phyloP scores from a whole-genome alignment of 768 basidiomycete genomes.

The Phylloporus arenicola region DNA sequence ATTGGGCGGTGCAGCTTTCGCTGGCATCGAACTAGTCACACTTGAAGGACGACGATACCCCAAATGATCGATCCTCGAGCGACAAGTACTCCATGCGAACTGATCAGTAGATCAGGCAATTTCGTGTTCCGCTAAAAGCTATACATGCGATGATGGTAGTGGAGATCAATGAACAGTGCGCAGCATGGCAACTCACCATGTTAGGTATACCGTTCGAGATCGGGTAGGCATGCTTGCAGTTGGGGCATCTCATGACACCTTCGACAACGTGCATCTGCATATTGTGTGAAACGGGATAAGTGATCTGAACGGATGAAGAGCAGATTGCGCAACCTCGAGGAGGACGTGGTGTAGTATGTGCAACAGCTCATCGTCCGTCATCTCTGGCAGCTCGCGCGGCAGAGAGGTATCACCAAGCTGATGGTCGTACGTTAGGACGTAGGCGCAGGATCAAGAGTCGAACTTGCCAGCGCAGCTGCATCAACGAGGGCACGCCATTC shows the following conservation, averaged over 20 bases:
- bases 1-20: too few relatives aligned
- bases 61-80: background rate
- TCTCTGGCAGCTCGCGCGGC: conserved; percentile 67
- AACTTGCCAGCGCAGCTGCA: conserved; percentile 69
- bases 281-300: background rate
- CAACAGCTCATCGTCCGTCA: conserved; percentile 78
- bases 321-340: conserved; percentile 61
- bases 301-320: background rate
- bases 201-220: conserved; percentile 96
- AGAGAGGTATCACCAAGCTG: conserved; percentile 86
- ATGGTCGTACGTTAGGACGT: background rate
- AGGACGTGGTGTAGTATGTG: conserved; percentile 86
- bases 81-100: too few relatives aligned
- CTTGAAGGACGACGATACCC: too few relatives aligned
- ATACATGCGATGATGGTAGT: conserved; percentile 7
- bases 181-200: conserved; percentile 62
- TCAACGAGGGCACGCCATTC: conserved; percentile 88
- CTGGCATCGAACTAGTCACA: too few relatives aligned
- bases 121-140: conserved; percentile 93
- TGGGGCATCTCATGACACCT: conserved; percentile 89
- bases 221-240: conserved; percentile 84
- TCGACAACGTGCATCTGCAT: conserved; percentile 84
- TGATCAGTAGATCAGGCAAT: conserved; percentile 42
- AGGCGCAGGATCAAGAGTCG: background rate
- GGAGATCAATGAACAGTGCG: background rate